Evolutionary conservation across 768 basidiomycete genomes (phyloP).

Genomic region (Rhizopogon roseolus): DNA sequence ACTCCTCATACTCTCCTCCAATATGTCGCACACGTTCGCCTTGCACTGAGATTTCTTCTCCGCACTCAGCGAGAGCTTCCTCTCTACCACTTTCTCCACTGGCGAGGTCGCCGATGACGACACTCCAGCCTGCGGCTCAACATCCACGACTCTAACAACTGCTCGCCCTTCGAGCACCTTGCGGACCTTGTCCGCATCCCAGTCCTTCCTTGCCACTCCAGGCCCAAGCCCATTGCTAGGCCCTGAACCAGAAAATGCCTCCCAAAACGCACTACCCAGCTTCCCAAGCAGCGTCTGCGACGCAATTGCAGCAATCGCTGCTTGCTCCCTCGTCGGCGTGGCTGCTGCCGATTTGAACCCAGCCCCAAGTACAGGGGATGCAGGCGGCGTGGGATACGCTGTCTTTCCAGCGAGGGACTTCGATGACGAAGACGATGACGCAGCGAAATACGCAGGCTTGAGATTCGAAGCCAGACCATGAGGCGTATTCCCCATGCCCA

Average conservation of each 20-base stretch:
- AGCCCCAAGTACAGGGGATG: slow-evolving; percentile 28
- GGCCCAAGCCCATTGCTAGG: background rate
- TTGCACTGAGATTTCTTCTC: slow-evolving; percentile 11
- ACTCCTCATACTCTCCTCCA: slow-evolving; percentile 69
- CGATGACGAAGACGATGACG: slow-evolving; percentile 31
- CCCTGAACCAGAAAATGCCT: slow-evolving; percentile 67
- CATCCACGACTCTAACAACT: slow-evolving; percentile 73
- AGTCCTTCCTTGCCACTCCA: slow-evolving; percentile 23
- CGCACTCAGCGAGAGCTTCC: background rate
- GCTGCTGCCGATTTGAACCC: slow-evolving; percentile 9
- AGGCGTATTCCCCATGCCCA: background rate
- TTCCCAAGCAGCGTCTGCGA: slow-evolving; percentile 70
- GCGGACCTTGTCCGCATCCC: slow-evolving; percentile 78
- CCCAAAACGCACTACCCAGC: slow-evolving; percentile 80
- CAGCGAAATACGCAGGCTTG: slow-evolving; percentile 30
- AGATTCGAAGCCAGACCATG: slow-evolving; percentile 33
- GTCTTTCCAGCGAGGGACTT: slow-evolving; percentile 33
- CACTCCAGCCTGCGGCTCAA: slow-evolving; percentile 37
- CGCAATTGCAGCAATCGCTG: slow-evolving; percentile 57
- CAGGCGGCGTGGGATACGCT: slow-evolving; percentile 40
- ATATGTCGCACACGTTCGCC: slow-evolving; percentile 31
- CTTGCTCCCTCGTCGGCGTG: slow-evolving; percentile 26
- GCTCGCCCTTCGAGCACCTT: slow-evolving; percentile 81
- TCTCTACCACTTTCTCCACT: background rate
- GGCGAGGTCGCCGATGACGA: background rate